phyloP scores from a whole-genome alignment of 1,284 basidiomycete species.

The Marasmius sp. region DNA sequence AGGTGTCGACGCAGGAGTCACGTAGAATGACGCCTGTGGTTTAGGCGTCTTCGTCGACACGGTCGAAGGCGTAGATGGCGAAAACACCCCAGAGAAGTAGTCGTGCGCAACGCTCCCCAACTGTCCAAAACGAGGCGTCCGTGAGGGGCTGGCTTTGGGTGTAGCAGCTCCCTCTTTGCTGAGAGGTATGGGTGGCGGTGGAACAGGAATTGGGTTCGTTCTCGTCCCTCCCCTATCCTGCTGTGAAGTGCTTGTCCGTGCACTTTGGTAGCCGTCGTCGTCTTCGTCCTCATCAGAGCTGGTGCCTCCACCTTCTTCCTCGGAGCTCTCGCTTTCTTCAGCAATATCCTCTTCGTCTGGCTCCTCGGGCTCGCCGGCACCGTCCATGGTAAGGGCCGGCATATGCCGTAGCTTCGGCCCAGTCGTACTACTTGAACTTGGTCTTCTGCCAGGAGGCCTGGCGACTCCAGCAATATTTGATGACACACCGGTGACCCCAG shows the following conservation, averaged over 20 bases:
- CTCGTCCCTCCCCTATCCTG: slow-evolving; percentile 15
- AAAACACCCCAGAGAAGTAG: not conserved
- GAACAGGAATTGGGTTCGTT: not conserved
- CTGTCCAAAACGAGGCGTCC: slow-evolving; percentile 2
- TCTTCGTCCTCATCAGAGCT: slow-evolving; percentile 17
- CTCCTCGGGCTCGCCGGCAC: slow-evolving; percentile 38
- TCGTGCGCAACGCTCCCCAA: slow-evolving; percentile 2
- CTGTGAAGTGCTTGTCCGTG: slow-evolving; percentile 4
- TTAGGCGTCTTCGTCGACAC: not conserved
- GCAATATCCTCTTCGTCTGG: slow-evolving; percentile 25
- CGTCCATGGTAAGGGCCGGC: slow-evolving; percentile 46
- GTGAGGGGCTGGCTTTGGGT: slow-evolving; percentile 13
- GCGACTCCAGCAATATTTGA: not conserved
- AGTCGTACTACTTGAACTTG: not conserved
- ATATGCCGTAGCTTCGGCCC: slow-evolving; percentile 28
- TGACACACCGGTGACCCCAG: slow-evolving; percentile 3
- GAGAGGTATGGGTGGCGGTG: not conserved
- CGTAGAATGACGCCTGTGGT: not conserved
- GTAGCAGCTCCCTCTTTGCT: not conserved
- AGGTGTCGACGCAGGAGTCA: not conserved
- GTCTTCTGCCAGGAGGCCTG: not conserved
- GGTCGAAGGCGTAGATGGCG: not conserved
- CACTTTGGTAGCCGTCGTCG: slow-evolving; percentile 5
- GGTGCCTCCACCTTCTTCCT: slow-evolving; percentile 25
- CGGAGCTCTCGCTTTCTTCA: slow-evolving; percentile 13